Evolutionary conservation across 345 rosid species (phyloP).

Genomic region (Syzygium aromaticum): DNA sequence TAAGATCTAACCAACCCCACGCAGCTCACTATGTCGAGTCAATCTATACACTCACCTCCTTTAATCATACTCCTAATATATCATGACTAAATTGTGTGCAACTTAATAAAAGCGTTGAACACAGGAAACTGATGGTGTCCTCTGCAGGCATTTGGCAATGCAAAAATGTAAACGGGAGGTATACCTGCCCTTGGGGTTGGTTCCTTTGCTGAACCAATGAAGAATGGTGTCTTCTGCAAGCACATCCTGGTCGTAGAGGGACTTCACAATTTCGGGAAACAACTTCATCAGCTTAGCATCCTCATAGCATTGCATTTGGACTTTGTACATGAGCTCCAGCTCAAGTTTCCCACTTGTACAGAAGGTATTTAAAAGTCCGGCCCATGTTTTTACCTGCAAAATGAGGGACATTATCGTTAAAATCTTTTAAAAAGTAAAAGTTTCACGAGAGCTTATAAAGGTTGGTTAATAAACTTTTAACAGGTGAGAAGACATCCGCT

Average conservation of each 20-base stretch:
- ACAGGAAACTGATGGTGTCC: background rate
- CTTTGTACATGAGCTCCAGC: conserved; percentile 93
- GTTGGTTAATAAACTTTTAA: background rate
- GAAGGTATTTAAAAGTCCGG: conserved; percentile 62
- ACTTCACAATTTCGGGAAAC: conserved; percentile 82
- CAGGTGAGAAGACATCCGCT: background rate
- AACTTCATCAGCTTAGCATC: conserved; percentile 97
- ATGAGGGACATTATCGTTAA: background rate
- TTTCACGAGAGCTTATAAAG: background rate
- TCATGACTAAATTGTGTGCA: background rate
- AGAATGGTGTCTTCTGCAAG: conserved; percentile 97
- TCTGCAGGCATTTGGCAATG: background rate
- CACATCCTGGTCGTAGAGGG: conserved; percentile 89
- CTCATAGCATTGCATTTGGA: conserved; percentile 97
- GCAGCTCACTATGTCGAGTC: background rate
- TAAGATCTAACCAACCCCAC: background rate
- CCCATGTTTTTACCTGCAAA: conserved; percentile 89
- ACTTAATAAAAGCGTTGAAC: background rate
- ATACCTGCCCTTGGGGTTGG: conserved; percentile 93
- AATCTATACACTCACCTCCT: background rate
- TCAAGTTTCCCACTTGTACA: conserved; percentile 87
- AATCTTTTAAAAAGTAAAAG: background rate
- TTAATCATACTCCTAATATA: background rate
- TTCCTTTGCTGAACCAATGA: conserved; percentile 90
- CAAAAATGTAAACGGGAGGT: background rate